Evolutionary conservation across 2,329 filamentous ascomycete genomes (phyloP).

Genomic region (Fusarium vanettenii): DNA sequence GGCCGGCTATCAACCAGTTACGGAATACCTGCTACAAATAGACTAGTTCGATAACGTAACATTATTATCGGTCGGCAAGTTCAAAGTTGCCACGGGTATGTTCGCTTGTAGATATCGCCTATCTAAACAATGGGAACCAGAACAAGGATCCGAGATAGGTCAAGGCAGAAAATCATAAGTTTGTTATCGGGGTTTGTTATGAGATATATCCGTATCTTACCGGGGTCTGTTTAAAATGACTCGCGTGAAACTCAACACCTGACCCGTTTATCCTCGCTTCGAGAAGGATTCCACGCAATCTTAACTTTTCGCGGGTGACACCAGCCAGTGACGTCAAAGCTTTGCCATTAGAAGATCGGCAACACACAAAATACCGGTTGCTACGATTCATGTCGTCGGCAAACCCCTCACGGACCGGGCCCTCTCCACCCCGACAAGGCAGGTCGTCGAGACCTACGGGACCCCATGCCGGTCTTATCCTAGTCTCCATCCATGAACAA

Average conservation of each 20-base stretch:
- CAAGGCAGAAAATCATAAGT: not conserved
- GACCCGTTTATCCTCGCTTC: not conserved
- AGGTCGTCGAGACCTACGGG: not conserved
- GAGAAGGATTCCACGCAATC: not conserved
- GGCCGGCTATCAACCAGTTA: not conserved
- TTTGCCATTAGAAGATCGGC: slow-evolving; percentile 2
- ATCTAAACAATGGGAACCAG: not conserved
- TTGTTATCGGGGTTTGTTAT: not conserved
- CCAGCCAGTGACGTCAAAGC: not conserved
- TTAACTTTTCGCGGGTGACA: not conserved
- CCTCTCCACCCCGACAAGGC: slow-evolving; percentile 15
- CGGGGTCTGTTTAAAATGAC: not conserved
- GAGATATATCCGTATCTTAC: not conserved
- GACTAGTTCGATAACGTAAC: not conserved
- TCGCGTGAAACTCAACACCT: not conserved
- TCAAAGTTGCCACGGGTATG: not conserved
- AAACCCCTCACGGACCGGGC: slow-evolving; percentile 31
- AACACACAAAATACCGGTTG: slow-evolving; percentile 14
- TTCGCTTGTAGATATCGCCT: not conserved
- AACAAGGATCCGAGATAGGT: not conserved
- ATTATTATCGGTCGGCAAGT: not conserved
- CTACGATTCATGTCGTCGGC: slow-evolving; percentile 24
- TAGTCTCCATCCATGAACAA: not conserved
- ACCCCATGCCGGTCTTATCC: slow-evolving; percentile 17
- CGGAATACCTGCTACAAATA: not conserved